phyloP scores from a whole-genome alignment of 1,139 yeast species.

The Martiniozyma asiatica region DNA sequence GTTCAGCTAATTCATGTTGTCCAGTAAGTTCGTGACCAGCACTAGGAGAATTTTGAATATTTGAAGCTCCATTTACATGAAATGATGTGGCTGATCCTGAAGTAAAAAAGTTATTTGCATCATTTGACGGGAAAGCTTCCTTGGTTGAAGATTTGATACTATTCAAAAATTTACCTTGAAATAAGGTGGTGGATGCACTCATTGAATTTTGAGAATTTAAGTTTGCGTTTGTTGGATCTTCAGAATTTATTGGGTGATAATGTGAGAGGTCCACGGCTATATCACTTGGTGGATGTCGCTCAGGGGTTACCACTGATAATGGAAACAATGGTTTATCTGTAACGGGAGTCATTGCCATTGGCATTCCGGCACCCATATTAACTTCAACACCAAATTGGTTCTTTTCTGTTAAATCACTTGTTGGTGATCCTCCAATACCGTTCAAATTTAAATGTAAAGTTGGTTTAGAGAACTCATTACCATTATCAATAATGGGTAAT shows the following conservation, averaged over 20 bases:
- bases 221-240: no score
- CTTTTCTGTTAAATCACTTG: constrained; percentile 10
- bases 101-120: background rate
- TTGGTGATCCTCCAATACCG: background rate
- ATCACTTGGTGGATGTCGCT: constrained; percentile 1
- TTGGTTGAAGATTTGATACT: background rate
- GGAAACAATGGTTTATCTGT: constrained; percentile 34
- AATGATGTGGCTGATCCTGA: constrained; percentile 1
- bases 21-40: background rate
- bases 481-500: constrained; percentile 1
- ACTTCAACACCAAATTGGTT: constrained; percentile 26
- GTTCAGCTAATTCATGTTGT: background rate
- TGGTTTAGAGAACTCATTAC: background rate
- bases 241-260: no score
- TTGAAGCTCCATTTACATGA: constrained; percentile 1
- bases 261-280: background rate
- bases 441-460: constrained; percentile 3
- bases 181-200: background rate
- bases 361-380: constrained; percentile 53
- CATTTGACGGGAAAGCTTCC: background rate
- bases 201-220: no score
- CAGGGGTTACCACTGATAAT: constrained; percentile 6
- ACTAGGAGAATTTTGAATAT: background rate
- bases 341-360: constrained; percentile 69
- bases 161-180: background rate